Conservation (phyloP, 2,329 filamentous ascomycete species). For the Calonectria pteridis region DNA sequence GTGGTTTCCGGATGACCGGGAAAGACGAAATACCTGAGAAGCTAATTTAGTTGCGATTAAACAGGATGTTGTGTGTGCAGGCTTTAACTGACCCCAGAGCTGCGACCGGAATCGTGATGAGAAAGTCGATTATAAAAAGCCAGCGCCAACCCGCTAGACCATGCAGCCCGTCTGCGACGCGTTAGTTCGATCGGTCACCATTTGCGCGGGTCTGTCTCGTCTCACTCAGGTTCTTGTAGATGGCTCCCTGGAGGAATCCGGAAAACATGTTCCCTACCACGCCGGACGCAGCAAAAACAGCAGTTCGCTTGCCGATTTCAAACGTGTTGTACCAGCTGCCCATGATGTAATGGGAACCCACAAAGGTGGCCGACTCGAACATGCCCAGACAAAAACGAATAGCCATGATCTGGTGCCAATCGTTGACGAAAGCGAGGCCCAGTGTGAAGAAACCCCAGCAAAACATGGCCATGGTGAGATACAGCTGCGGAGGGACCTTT, state of each 20-base stretch:
- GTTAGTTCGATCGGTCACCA: too few species aligned
- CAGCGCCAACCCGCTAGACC: constrained; percentile 57
- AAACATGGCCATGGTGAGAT: constrained; percentile 67
- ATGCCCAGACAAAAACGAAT: constrained; percentile 43
- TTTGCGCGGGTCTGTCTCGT: too few species aligned
- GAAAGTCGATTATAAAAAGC: constrained; percentile 57
- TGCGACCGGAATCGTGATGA: constrained; percentile 48
- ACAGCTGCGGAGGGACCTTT: constrained; percentile 69
- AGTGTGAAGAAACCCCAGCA: constrained; percentile 69
- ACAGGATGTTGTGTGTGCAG: neutral
- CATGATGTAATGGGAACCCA: constrained; percentile 50
- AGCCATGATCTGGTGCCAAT: constrained; percentile 33
- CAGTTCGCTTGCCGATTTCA: constrained; percentile 69
- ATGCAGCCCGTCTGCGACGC: constrained; percentile 52
- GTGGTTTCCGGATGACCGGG: constrained; percentile 48
- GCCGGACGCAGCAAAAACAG: constrained; percentile 70
- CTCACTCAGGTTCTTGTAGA: constrained; percentile 54
- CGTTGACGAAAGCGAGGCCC: neutral
- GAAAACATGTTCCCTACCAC: constrained; percentile 60
- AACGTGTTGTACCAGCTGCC: constrained; percentile 66
- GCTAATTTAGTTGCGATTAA: neutral
- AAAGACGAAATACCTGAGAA: constrained; percentile 40
- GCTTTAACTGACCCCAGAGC: constrained; percentile 35
- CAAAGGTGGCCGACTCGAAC: constrained; percentile 44
- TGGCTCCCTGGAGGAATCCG: constrained; percentile 69